Conservation (phyloP, 768 basidiomycete genomes). For the Psilocybe cubensis region DNA sequence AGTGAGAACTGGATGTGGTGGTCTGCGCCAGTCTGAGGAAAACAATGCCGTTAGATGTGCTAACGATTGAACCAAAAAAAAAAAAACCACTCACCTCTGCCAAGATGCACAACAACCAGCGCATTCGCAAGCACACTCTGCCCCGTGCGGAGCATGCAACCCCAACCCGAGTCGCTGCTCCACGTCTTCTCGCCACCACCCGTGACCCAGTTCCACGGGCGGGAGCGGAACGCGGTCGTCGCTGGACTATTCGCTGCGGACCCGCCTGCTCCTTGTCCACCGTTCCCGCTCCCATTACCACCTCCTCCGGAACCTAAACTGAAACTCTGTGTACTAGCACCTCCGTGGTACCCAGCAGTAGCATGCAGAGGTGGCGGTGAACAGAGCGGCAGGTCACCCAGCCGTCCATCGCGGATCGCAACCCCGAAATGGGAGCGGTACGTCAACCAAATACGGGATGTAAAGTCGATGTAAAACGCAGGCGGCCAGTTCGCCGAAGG, state of each 20-base stretch:
- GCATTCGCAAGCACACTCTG: slow-evolving; percentile 41
- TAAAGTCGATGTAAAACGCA: slow-evolving; percentile 88
- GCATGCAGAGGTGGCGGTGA: no score
- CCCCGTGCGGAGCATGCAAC: slow-evolving; percentile 42
- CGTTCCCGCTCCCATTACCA: no score
- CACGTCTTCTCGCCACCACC: slow-evolving; percentile 80
- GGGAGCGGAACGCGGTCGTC: slow-evolving; percentile 43
- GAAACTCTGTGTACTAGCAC: no score
- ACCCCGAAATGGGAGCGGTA: slow-evolving; percentile 83
- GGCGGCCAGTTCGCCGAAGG: slow-evolving; percentile 72
- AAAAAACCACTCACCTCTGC: slow-evolving; percentile 38
- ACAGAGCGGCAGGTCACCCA: slow-evolving; percentile 35
- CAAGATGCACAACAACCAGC: slow-evolving; percentile 63
- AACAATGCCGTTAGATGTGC: not conserved
- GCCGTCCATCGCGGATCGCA: slow-evolving; percentile 70
- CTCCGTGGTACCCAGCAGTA: no score
- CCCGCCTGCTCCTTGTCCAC: no score
- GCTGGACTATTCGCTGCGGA: slow-evolving; percentile 39
- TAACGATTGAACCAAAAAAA: slow-evolving; percentile 5
- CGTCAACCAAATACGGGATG: slow-evolving; percentile 87
- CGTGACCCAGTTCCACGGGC: slow-evolving; percentile 63
- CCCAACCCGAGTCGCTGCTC: slow-evolving; percentile 41
- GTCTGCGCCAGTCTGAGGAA: slow-evolving; percentile 80
- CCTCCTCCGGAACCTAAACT: no score
- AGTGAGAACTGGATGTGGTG: slow-evolving; percentile 59